Evolutionary conservation across 1,284 basidiomycete species (phyloP), one percentile per base, ranked within the genome.

Genomic region (Leccinum angustisporum): DNA sequence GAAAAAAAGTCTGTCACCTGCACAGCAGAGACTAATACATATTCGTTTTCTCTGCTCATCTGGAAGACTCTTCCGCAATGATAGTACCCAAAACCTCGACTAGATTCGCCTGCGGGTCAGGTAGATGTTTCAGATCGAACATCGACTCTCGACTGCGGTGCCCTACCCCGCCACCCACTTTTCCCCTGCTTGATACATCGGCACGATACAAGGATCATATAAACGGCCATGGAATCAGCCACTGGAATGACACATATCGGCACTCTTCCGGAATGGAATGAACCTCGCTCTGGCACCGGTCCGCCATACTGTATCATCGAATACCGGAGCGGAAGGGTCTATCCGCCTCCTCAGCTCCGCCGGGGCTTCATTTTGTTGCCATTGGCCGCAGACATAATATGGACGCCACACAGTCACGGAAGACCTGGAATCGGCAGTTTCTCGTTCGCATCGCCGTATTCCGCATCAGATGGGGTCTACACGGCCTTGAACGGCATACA

Each of bases 131-230:
- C 62, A 66, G 38, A 62, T 72, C 62, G 60, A 67, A 53, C 64
- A 68, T 64, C 68, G 67, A 21, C 65, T 71, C 43, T 68, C 64
- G 11, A 61, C 65, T 10, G 58, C 72, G 16, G 58, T 62, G 18
- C 72, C 74, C 10, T 68, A 66, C 63, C 70, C 46, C 60, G 61
- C 18, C 71, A 70, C 59, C 73, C 75, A 5, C 81, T 80, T 27
- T 50, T 21, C 48, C 72, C 81, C 81, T 83, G 9, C 70, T 81
- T 33, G 80, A 82, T 63, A 73, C 73, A 1, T 67, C 80, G 54
- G 72, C 77, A 8, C 73, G 77, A 1, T 79, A 80, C 67, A 63
- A 70, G 55, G 76, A 79, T 64, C 75, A 82, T n/a, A 69, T 79
- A 51, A 65, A 76, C 36, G 66, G 67, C 16, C 67, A 76, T 54